phyloP scores from a whole-genome alignment of 1,284 basidiomycete genomes.

The Trametes sp. region DNA sequence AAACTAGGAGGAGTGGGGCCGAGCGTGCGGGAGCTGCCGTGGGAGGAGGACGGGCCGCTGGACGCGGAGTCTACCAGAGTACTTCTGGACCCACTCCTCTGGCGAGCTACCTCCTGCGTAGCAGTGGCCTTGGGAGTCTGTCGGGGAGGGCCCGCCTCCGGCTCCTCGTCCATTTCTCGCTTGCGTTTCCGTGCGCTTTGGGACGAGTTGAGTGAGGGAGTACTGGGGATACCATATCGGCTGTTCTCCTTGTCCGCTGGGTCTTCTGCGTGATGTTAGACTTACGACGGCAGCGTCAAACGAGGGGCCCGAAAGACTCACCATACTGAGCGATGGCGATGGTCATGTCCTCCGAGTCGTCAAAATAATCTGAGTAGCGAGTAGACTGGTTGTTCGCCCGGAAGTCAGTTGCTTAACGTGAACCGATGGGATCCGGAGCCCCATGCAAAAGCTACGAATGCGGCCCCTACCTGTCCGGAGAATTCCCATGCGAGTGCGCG shows the following conservation, averaged over 20 bases:
- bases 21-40: neutral
- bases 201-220: neutral
- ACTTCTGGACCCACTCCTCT: slow-evolving; percentile 6
- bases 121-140: neutral
- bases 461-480: too few species aligned
- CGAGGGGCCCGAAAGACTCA: neutral
- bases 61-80: neutral
- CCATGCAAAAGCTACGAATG: too few species aligned
- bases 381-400: neutral
- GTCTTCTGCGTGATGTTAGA: neutral
- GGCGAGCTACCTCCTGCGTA: neutral
- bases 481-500: too few species aligned
- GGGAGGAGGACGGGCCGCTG: neutral
- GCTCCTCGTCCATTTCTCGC: neutral
- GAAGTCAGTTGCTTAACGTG: neutral
- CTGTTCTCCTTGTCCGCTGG: neutral
- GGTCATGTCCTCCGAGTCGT: slow-evolving; percentile 2
- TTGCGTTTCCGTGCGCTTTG: slow-evolving; percentile 4
- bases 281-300: neutral
- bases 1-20: neutral
- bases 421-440: too few species aligned
- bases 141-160: neutral
- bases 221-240: neutral
- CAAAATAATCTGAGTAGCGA: slow-evolving; percentile 1
- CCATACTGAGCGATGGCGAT: neutral